Conservation (phyloP, 1,284 basidiomycete species). For the Puccinia polysora region DNA sequence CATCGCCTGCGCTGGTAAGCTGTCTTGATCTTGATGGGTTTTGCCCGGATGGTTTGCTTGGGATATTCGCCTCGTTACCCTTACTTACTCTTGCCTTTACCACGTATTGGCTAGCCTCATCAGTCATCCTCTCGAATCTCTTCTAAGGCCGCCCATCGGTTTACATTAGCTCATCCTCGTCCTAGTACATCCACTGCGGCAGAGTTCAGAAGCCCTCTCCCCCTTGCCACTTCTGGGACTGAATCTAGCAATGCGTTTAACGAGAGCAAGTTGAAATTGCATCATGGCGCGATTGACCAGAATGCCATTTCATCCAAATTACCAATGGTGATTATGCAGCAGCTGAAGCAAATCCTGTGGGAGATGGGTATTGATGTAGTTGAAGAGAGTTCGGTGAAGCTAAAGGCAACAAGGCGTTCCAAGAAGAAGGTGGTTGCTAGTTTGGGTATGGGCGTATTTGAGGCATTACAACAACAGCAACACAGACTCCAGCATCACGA, state of each 20-base stretch:
- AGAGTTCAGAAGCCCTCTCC: slow-evolving; percentile 39
- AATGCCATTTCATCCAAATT: slow-evolving; percentile 78
- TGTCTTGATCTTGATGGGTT: no score
- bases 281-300: slow-evolving; percentile 89
- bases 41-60: no score
- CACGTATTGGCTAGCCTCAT: neutral
- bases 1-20: no score
- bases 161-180: slow-evolving; percentile 46
- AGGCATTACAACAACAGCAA: slow-evolving; percentile 49
- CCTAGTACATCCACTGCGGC: slow-evolving; percentile 44
- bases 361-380: slow-evolving; percentile 87
- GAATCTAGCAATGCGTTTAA: slow-evolving; percentile 49
- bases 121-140: slow-evolving; percentile 7
- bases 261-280: slow-evolving; percentile 69
- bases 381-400: slow-evolving; percentile 78
- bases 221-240: slow-evolving; percentile 39
- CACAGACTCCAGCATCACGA: slow-evolving; percentile 60
- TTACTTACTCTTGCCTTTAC: neutral
- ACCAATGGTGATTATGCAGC: slow-evolving; percentile 79
- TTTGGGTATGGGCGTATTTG: slow-evolving; percentile 51
- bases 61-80: no score
- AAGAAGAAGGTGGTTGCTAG: slow-evolving; percentile 50
- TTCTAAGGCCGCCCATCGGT: slow-evolving; percentile 11
- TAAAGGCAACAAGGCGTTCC: slow-evolving; percentile 48
- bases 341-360: slow-evolving; percentile 71